phyloP scores from a whole-genome alignment of 2,329 filamentous ascomycete genomes.

The Phyllosticta paracitricarpa region DNA sequence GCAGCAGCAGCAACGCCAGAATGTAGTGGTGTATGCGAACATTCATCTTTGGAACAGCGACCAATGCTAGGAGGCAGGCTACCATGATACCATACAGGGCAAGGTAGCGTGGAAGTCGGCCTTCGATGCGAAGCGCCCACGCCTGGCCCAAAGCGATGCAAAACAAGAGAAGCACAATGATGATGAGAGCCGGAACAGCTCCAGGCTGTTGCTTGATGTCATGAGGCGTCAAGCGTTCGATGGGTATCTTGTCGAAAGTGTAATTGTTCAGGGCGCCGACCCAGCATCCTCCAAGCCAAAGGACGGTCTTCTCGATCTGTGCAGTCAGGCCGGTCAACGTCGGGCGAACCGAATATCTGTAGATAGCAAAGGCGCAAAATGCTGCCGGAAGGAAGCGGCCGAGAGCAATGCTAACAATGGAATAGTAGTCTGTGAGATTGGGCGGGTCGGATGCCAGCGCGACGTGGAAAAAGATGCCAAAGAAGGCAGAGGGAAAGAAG shows the following conservation, averaged over 20 bases:
- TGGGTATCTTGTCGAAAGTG: constrained; percentile 88
- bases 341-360: constrained; percentile 67
- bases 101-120: constrained; percentile 66
- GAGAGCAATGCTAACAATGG: constrained; percentile 65
- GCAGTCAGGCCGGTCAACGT: constrained; percentile 64
- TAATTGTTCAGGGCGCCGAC: constrained; percentile 89
- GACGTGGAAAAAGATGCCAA: constrained; percentile 79
- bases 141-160: constrained; percentile 64
- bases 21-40: constrained; percentile 95
- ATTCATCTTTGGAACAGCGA: constrained; percentile 65
- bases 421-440: constrained; percentile 53
- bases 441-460: constrained; percentile 85
- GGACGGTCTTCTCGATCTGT: constrained; percentile 78
- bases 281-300: constrained; percentile 88
- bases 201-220: constrained; percentile 85
- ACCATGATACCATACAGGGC: constrained; percentile 65
- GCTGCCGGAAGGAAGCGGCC: constrained; percentile 78
- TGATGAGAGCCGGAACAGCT: constrained; percentile 68
- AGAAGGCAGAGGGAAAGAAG: constrained; percentile 78
- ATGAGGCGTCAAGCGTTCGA: constrained; percentile 80
- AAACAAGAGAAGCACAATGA: constrained; percentile 63
- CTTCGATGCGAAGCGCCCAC: constrained; percentile 79
- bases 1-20: constrained; percentile 72
- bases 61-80: constrained; percentile 55
- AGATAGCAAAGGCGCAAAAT: constrained; percentile 82